A percentile compares a stretch with the other conserved stretches of the same genome.
Conservation (phyloP, 2,329 filamentous ascomycete species). For the Colletotrichum liriopes region DNA sequence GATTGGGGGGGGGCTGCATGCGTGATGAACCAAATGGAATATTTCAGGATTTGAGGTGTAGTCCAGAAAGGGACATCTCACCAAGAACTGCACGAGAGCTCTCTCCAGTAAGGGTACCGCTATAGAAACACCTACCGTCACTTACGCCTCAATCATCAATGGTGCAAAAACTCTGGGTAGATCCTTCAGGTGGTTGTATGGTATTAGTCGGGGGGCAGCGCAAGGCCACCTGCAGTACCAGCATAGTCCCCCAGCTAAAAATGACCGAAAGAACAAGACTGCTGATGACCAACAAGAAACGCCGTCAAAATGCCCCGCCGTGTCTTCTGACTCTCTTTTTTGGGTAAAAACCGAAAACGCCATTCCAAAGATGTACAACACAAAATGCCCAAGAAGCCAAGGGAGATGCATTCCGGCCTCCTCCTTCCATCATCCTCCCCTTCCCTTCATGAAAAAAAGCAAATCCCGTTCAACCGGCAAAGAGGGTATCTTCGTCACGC, state of each 20-base stretch:
- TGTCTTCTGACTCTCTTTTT: constrained; percentile 35
- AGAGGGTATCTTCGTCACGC: constrained; percentile 82
- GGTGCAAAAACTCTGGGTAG: neutral
- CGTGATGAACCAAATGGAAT: constrained; percentile 8
- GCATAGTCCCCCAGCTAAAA: constrained; percentile 1
- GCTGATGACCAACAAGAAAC: constrained; percentile 39
- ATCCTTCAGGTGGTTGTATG: neutral
- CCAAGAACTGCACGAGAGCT: neutral
- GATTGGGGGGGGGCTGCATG: neutral
- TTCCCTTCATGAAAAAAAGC: neutral
- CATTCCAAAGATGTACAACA: constrained; percentile 28
- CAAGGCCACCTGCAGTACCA: constrained; percentile 22
- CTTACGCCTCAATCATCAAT: neutral
- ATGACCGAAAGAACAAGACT: constrained; percentile 26
- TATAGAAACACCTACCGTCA: neutral
- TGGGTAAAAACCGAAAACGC: constrained; percentile 36
- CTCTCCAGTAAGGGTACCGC: neutral
- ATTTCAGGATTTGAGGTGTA: constrained; percentile 14
- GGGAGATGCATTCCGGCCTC: constrained; percentile 2
- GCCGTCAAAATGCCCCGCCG: constrained; percentile 39
- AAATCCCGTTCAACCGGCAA: constrained; percentile 63
- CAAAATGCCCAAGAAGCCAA: constrained; percentile 9
- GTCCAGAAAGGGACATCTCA: constrained; percentile 1
- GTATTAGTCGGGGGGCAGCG: neutral
- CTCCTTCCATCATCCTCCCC: neutral